Evolutionary conservation across 139 green algal species (phyloP).

Genomic region (Limnomonas spitsbergensis): DNA sequence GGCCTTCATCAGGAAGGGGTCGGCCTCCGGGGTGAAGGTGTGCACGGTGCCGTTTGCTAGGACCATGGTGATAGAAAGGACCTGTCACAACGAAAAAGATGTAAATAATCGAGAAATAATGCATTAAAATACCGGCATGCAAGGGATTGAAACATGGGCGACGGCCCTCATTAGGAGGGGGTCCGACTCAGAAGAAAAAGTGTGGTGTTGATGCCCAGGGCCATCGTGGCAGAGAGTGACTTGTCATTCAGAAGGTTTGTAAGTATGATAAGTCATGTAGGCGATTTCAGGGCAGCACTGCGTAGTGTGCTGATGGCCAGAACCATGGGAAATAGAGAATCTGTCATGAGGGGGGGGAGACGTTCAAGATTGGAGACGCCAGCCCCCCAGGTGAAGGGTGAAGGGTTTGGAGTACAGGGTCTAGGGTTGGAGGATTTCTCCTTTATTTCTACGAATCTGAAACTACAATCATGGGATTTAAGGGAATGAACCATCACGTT

Average conservation of each 20-base stretch:
- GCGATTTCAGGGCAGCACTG: too few species aligned
- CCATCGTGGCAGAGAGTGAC: too few species aligned
- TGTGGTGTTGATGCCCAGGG: too few species aligned
- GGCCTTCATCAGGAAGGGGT: constrained; percentile 60
- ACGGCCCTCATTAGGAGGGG: constrained; percentile 47
- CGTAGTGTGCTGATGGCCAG: constrained; percentile 27
- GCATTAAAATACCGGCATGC: too few species aligned
- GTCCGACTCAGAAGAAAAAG: neutral
- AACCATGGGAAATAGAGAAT: constrained; percentile 27
- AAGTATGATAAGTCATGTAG: too few species aligned
- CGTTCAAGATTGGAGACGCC: too few species aligned
- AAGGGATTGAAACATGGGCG: too few species aligned
- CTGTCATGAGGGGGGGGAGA: too few species aligned
- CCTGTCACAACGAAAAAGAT: too few species aligned
- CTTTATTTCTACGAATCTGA: neutral
- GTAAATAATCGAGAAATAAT: neutral
- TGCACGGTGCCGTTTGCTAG: constrained; percentile 71
- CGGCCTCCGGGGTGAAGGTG: constrained; percentile 45
- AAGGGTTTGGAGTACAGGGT: neutral
- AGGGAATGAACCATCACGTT: neutral
- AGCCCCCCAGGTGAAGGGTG: neutral
- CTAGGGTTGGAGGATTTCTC: neutral
- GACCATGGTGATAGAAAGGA: constrained; percentile 59
- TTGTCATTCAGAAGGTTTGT: too few species aligned
- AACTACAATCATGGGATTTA: neutral